A percentile compares a stretch with the other conserved stretches of the same genome.
These are phyloP conservation scores for Ogataea methylovora DNA, from an alignment of 805 yeast genomes.

Conservation along the genomic window DNA sequence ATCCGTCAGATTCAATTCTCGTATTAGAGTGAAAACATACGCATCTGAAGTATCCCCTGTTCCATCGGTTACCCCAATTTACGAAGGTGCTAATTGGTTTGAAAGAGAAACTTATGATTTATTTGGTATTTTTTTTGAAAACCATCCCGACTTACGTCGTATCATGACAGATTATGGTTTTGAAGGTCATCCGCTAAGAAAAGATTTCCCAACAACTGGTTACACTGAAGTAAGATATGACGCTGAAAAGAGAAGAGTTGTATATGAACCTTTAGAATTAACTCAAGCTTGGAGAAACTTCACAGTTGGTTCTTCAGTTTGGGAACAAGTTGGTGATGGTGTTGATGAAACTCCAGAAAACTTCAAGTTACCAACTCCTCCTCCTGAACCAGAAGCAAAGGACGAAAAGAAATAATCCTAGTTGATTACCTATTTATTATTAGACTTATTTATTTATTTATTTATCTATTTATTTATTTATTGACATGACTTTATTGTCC, in stretches of 20 bases:
- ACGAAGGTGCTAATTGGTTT: conserved; percentile 82
- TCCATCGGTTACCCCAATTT: conserved; percentile 67
- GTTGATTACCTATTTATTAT: neutral
- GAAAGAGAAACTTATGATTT: conserved; percentile 86
- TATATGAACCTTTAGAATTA: conserved; percentile 83
- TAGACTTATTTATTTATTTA: conserved; percentile 1
- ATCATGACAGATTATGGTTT: conserved; percentile 89
- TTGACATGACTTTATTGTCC: neutral
- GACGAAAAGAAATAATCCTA: conserved; percentile 20
- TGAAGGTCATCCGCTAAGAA: conserved; percentile 86
- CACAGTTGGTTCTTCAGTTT: conserved; percentile 78
- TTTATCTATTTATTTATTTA: neutral
- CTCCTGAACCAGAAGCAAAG: conserved; percentile 55
- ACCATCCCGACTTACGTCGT: conserved; percentile 84
- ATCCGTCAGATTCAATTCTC: conserved; percentile 75
- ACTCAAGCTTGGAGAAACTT: conserved; percentile 92
- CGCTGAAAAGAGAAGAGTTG: conserved; percentile 83
- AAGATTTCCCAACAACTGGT: conserved; percentile 90
- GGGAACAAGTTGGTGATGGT: conserved; percentile 92
- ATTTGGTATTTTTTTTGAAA: conserved; percentile 82
- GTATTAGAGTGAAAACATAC: conserved; percentile 83
- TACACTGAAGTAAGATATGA: conserved; percentile 87
- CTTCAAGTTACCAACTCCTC: conserved; percentile 77
- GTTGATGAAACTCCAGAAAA: conserved; percentile 72
- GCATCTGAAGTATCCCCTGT: conserved; percentile 79